Percentiles rank a stretch among this genome's conserved stretches.
Evolutionary conservation across 257 asterid genomes (phyloP).

Genomic region (Gentiana macrophylla): DNA sequence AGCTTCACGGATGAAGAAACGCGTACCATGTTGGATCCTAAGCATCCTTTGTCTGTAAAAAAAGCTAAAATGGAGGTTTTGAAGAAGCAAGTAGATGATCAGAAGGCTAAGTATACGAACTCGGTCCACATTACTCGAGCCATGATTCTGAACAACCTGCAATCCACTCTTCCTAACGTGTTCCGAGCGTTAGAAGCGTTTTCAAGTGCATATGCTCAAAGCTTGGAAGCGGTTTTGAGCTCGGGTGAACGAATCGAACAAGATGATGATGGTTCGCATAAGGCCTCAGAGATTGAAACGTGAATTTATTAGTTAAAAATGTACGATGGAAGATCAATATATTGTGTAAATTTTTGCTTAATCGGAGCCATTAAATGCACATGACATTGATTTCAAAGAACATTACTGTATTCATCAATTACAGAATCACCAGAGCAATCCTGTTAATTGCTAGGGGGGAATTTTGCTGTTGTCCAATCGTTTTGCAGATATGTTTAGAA

Average conservation of each 20-base stretch:
- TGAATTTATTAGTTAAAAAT: neutral
- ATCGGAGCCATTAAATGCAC: no score
- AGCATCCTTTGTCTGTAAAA: conserved; percentile 47
- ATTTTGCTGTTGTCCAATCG: no score
- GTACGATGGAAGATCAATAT: no score
- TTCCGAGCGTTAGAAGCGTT: conserved; percentile 43
- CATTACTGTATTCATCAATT: no score
- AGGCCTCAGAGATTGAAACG: neutral
- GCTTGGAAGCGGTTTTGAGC: conserved; percentile 34
- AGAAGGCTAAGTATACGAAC: conserved; percentile 43
- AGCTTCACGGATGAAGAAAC: conserved; percentile 27
- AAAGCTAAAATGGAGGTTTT: conserved; percentile 57
- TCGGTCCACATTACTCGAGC: conserved; percentile 35
- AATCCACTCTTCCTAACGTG: conserved; percentile 59
- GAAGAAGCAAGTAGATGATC: conserved; percentile 32
- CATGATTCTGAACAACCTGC: conserved; percentile 49
- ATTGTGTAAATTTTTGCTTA: no score
- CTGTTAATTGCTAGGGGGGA: no score
- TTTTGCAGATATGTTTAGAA: no score
- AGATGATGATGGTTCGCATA: conserved; percentile 5
- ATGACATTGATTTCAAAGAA: no score
- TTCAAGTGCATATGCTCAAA: conserved; percentile 42
- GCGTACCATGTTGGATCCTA: conserved; percentile 24
- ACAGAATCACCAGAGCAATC: no score
- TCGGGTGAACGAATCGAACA: conserved; percentile 19